These are phyloP conservation scores for Capsella rubella DNA, from an alignment of 441 rosid species.

Conservation along the genomic window DNA sequence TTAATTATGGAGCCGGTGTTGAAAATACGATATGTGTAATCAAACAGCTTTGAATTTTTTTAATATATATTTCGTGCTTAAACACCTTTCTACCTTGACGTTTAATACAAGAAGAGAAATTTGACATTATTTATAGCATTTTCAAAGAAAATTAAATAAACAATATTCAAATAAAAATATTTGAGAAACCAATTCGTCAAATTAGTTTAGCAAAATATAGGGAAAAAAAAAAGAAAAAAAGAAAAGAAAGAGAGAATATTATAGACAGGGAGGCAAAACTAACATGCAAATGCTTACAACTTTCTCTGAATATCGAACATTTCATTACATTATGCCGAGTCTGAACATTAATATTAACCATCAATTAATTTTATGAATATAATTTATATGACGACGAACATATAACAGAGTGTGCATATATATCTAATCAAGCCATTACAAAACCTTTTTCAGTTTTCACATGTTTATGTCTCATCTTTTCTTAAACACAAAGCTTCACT, in stretches of 20 bases:
- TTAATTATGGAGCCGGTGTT: too few relatives aligned
- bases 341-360: slow-evolving; percentile 34
- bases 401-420: slow-evolving; percentile 13
- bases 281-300: slow-evolving; percentile 39
- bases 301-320: slow-evolving; percentile 29
- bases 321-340: slow-evolving; percentile 24
- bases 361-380: slow-evolving; percentile 23
- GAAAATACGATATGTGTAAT: too few relatives aligned
- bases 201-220: slow-evolving; percentile 2
- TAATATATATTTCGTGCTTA: too few relatives aligned
- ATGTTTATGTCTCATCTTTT: slow-evolving; percentile 37
- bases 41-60: too few relatives aligned
- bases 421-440: slow-evolving; percentile 1
- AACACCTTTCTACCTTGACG: too few relatives aligned
- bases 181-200: not conserved
- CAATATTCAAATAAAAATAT: too few relatives aligned
- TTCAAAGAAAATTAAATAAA: too few relatives aligned
- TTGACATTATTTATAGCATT: too few relatives aligned
- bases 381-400: slow-evolving; percentile 1
- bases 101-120: too few relatives aligned
- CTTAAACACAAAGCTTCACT: not conserved
- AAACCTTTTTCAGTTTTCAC: slow-evolving; percentile 31
- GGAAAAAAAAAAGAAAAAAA: not conserved
- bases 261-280: slow-evolving; percentile 39
- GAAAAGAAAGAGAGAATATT: slow-evolving; percentile 25